Base-by-base conservation (phyloP, 768 basidiomycete species). In the Pseudohyphozyma bogoriensis region DNA sequence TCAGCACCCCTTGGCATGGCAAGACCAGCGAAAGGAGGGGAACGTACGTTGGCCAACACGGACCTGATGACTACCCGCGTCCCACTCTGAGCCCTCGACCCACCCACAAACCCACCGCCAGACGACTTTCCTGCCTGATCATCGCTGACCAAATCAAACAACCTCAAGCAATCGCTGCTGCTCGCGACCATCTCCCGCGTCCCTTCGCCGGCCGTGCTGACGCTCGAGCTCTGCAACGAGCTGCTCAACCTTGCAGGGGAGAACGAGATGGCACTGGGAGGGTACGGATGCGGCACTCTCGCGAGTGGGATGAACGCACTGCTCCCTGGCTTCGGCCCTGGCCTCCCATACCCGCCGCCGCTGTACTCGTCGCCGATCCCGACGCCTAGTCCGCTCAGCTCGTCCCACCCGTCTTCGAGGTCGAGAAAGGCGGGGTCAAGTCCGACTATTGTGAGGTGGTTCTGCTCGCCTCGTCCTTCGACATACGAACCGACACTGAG, bases 201-300 rank as follows among this genome's bases (percentile, higher is more conserved):
- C 65, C 6, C 55, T 51, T 53, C 51, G n/a, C 55, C 54, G 33
- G 28, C 67, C 2, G 62, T 61, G 29, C 57, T 47, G n/a, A 61
- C 62, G 16, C 64, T 53, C 8, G 51, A 33, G 45, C 9, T 60
- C 56, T 16, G 51, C 32, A 47, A 46, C 45, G 32, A 61, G 44
- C 29, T 35, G n/a, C 40, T 51, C 31, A 67, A 24, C 47, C 63
- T 40, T 6, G 62, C 79, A 22, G 95, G 95, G 67, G 95, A 90
- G 87, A 91, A 97, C 69, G 86, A 89, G 51, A 96, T 75, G 73
- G 83, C 86, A 18, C 91, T 96, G 13, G 89, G 88, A 22, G 95
- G 95, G 76, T 93, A 96, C 47, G 87, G 85, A 65, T 95, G 87
- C 64, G 83, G 80, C 2, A 85, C 82, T 67, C 87, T 84, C 60